These are phyloP conservation scores for Scheffersomyces stipitis DNA, from an alignment of 805 yeast species.

Conservation along the genomic window DNA sequence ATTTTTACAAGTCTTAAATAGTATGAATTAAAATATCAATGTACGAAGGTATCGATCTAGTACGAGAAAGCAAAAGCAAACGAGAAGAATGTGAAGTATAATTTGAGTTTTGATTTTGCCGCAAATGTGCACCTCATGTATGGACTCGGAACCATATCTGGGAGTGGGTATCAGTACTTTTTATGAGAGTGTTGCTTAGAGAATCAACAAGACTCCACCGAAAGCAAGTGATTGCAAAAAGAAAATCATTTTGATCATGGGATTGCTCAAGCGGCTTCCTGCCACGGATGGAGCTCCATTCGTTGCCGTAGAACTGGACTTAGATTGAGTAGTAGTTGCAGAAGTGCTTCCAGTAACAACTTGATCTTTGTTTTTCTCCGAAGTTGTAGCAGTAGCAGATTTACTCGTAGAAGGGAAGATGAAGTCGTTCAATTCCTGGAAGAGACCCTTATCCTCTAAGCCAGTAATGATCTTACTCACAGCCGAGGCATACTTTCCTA, in stretches of 20 bases:
- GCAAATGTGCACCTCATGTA: too few species aligned
- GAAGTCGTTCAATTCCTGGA: slow-evolving; percentile 35
- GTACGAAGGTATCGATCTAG: too few species aligned
- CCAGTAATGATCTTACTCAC: slow-evolving; percentile 28
- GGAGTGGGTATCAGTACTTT: too few species aligned
- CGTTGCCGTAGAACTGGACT: slow-evolving; percentile 1
- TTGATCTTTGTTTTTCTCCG: slow-evolving; percentile 8
- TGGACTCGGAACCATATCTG: too few species aligned
- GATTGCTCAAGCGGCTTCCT: slow-evolving; percentile 1
- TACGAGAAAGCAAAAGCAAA: too few species aligned
- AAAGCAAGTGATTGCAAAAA: slow-evolving; percentile 20
- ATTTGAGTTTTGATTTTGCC: too few species aligned
- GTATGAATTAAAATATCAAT: too few species aligned
- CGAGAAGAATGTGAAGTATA: too few species aligned
- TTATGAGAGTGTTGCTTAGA: too few species aligned
- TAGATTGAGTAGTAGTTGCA: background rate
- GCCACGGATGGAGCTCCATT: slow-evolving; percentile 5
- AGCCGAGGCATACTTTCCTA: slow-evolving; percentile 31
- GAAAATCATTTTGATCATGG: slow-evolving; percentile 10
- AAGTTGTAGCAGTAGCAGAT: slow-evolving; percentile 7
- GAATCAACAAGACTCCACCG: slow-evolving; percentile 20
- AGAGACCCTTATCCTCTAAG: slow-evolving; percentile 36
- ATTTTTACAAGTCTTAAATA: too few species aligned
- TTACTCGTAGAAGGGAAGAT: slow-evolving; percentile 25
- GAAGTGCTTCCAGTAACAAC: background rate